A percentile compares a stretch with the other conserved stretches of the same genome.
Conservation (phyloP, 139 green algal genomes). For the Axilococcus clingmanii region DNA sequence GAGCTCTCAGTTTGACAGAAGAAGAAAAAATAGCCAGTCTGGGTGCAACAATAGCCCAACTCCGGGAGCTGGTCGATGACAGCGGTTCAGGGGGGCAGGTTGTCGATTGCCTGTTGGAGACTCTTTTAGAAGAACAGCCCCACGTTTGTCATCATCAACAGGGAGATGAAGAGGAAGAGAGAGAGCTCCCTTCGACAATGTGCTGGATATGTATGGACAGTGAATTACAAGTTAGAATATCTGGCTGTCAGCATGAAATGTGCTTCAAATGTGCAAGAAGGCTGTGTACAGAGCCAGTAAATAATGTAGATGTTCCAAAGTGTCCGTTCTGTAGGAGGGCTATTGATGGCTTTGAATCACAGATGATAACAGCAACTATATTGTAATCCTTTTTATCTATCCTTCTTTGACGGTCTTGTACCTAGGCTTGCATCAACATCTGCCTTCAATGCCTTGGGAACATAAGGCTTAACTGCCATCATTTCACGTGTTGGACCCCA, state of each 20-base stretch:
- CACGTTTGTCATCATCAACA: too few species aligned
- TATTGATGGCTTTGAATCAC: constrained; percentile 22
- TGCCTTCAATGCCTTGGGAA: constrained; percentile 15
- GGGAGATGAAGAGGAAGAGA: not conserved
- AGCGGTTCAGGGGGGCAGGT: not conserved
- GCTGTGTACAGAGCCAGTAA: constrained; percentile 16
- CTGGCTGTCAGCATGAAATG: constrained; percentile 21
- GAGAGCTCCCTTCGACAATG: not conserved
- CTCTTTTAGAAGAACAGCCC: not conserved
- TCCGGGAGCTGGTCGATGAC: constrained; percentile 12
- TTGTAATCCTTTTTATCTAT: not conserved
- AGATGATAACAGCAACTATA: not conserved
- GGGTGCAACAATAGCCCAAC: constrained; percentile 16
- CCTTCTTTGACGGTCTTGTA: not conserved
- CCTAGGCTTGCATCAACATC: not conserved
- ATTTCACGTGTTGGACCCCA: constrained; percentile 14
- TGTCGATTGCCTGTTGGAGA: constrained; percentile 1
- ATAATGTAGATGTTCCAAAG: constrained; percentile 20
- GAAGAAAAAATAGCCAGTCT: not conserved
- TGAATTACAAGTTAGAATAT: constrained; percentile 7
- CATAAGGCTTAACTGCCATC: constrained; percentile 9
- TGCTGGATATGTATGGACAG: constrained; percentile 30
- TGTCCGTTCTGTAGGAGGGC: constrained; percentile 30
- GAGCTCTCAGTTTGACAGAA: too few species aligned
- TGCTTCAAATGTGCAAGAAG: constrained; percentile 26